A percentile compares a stretch with the other conserved stretches of the same genome.
These are phyloP conservation scores for Fusarium sp. DNA, from an alignment of 2,329 filamentous ascomycete species.

Conservation along the genomic window DNA sequence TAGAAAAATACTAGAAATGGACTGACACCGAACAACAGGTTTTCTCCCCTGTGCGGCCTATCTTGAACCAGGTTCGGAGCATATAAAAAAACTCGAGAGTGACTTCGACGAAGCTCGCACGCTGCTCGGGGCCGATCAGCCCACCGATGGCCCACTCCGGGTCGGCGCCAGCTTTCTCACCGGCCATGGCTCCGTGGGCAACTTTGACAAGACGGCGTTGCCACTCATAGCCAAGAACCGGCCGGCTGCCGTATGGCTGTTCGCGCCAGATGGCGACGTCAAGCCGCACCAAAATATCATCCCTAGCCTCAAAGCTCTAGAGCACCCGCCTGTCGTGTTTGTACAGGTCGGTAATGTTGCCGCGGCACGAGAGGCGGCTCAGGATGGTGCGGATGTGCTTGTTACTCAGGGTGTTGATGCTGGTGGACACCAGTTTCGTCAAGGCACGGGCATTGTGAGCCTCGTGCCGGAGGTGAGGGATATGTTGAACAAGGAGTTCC, in stretches of 20 bases:
- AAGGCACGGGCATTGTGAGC: conserved; percentile 64
- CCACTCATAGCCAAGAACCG: conserved; percentile 63
- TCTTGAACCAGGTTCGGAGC: conserved; percentile 45
- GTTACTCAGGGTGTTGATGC: conserved; percentile 73
- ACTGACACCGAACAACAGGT: conserved; percentile 40
- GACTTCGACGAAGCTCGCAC: conserved; percentile 47
- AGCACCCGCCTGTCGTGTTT: conserved; percentile 60
- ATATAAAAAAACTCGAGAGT: conserved; percentile 49
- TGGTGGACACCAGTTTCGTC: conserved; percentile 69
- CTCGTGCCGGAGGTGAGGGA: conserved; percentile 68
- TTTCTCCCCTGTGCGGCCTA: conserved; percentile 50
- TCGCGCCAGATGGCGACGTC: conserved; percentile 64
- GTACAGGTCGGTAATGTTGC: conserved; percentile 70
- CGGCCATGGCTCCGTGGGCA: conserved; percentile 56
- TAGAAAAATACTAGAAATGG: background rate
- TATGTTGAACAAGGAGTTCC: conserved; percentile 55
- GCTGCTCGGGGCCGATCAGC: conserved; percentile 43
- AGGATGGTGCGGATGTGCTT: conserved; percentile 65
- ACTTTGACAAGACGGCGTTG: conserved; percentile 58
- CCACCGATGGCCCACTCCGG: conserved; percentile 60
- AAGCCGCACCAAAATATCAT: conserved; percentile 54
- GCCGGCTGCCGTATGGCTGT: conserved; percentile 74
- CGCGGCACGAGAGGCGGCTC: conserved; percentile 62
- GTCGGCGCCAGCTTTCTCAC: conserved; percentile 69
- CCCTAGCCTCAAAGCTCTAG: conserved; percentile 47